Conservation (phyloP, 306 rosid species). For the Argentina anserina region DNA sequence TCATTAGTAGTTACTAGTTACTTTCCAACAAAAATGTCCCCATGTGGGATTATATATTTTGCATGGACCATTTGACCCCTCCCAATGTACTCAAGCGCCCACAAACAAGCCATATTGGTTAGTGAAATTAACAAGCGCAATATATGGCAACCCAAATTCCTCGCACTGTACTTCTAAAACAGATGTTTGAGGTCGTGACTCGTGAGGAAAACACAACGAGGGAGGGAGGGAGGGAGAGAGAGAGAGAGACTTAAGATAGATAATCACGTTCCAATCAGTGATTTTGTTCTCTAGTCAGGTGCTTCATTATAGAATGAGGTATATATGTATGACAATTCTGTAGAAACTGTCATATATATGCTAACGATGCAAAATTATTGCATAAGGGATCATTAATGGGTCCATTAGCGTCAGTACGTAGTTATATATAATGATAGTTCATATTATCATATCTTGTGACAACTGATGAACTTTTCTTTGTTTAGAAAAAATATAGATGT, state of each 20-base stretch:
- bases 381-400: background rate
- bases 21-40: background rate
- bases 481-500: too few species aligned
- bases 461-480: too few species aligned
- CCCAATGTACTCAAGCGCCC: background rate
- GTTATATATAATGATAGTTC: too few species aligned
- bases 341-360: background rate
- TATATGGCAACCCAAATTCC: too few species aligned
- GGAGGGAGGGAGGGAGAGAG: background rate
- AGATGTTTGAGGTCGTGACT: too few species aligned
- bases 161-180: background rate
- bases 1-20: background rate
- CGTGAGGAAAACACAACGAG: background rate
- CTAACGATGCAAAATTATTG: background rate
- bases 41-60: background rate
- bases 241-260: background rate
- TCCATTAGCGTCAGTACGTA: too few species aligned
- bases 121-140: background rate
- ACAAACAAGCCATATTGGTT: background rate
- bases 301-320: slow-evolving; percentile 19
- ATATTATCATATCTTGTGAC: background rate
- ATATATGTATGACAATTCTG: background rate
- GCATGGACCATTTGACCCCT: background rate
- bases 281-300: slow-evolving; percentile 22
- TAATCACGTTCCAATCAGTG: slow-evolving; percentile 25